Percentiles rank a stretch among this genome's conserved stretches.
Evolutionary conservation across 768 basidiomycete genomes (phyloP).

Genomic region (Pleurotus pulmonarius): DNA sequence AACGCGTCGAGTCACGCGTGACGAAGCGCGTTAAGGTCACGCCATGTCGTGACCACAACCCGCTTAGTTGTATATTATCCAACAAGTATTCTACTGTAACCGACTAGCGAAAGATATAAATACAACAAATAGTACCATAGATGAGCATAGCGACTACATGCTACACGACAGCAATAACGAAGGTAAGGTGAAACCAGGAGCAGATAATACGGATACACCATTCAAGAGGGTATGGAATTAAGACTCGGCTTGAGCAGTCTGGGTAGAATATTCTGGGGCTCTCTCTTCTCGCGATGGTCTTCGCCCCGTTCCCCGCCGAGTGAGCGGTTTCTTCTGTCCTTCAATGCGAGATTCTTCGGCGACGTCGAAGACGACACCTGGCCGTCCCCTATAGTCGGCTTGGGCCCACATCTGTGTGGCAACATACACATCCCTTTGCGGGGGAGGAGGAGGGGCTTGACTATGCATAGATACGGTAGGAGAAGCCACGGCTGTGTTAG

Average conservation of each 20-base stretch:
- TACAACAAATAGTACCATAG: neutral
- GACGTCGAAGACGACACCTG: conserved; percentile 66
- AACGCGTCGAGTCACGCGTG: conserved; percentile 6
- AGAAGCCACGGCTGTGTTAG: conserved; percentile 72
- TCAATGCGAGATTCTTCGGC: conserved; percentile 47
- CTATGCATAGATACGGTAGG: conserved; percentile 70
- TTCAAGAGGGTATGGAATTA: neutral
- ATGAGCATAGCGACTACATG: neutral
- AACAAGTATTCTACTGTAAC: too few species aligned
- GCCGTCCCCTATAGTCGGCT: conserved; percentile 40
- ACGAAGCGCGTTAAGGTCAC: neutral
- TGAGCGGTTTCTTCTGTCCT: conserved; percentile 20
- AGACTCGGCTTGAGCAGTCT: neutral
- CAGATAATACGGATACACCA: conserved; percentile 1
- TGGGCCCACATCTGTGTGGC: conserved; percentile 69
- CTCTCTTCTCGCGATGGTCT: neutral
- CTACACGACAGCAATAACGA: neutral
- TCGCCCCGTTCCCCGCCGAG: conserved; percentile 2
- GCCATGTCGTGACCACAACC: too few species aligned
- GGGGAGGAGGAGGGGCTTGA: conserved; percentile 51
- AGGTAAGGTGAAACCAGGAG: neutral
- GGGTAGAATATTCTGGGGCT: neutral
- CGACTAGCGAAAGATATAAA: neutral
- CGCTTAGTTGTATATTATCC: too few species aligned
- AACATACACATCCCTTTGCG: conserved; percentile 55